phyloP scores from a whole-genome alignment of 768 basidiomycete species.

The Saitozyma sp. region DNA sequence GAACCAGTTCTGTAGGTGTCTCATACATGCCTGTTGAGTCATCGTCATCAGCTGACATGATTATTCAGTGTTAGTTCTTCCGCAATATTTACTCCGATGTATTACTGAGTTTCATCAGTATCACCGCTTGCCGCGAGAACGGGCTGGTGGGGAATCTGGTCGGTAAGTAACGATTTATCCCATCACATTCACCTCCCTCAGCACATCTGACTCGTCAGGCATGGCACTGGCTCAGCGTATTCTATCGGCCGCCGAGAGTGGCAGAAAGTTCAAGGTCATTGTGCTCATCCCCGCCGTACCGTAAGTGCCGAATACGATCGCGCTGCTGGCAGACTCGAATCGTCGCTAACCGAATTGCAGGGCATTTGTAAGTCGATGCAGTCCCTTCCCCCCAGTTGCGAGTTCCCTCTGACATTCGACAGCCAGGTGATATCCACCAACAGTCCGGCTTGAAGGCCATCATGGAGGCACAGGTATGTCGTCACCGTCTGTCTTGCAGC shows the following conservation, averaged over 20 bases:
- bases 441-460: conserved; percentile 62
- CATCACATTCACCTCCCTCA: not conserved
- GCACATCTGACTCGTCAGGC: conserved; percentile 33
- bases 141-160: conserved; percentile 74
- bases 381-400: no score
- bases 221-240: conserved; percentile 80
- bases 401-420: not conserved
- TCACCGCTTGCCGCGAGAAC: no score
- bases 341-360: conserved; percentile 7
- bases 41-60: conserved; percentile 5
- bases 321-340: conserved; percentile 1
- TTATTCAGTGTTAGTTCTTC: conserved; percentile 72
- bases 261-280: conserved; percentile 80
- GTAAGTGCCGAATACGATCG: conserved; percentile 13
- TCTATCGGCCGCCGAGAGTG: conserved; percentile 69
- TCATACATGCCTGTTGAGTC: not conserved
- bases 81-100: conserved; percentile 22
- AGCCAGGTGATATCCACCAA: conserved; percentile 71
- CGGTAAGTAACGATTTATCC: no score
- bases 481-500: no score
- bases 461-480: conserved; percentile 64
- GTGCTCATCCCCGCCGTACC: conserved; percentile 88
- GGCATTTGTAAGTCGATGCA: conserved; percentile 61
- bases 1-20: conserved; percentile 53
- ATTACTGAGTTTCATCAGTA: no score